Evolutionary conservation across 2,329 filamentous ascomycete species (phyloP).

Genomic region (Alternaria ventricosa): DNA sequence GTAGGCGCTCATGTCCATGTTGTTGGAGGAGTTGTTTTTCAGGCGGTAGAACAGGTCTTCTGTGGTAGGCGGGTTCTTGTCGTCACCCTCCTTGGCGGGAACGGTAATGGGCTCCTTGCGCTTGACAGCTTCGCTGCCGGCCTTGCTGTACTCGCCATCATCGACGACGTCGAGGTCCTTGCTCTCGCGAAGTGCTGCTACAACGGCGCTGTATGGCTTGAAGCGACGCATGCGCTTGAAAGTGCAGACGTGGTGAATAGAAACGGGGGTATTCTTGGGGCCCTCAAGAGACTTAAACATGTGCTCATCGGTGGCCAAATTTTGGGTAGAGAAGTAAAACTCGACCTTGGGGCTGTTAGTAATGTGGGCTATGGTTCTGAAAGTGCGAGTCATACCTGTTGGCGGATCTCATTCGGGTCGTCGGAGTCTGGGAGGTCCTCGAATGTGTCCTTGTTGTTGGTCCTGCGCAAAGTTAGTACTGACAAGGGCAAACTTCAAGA

Average conservation of each 20-base stretch:
- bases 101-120: slow-evolving; percentile 72
- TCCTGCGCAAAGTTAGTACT: slow-evolving; percentile 21
- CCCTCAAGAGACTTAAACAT: slow-evolving; percentile 81
- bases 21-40: slow-evolving; percentile 65
- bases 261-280: slow-evolving; percentile 79
- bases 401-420: slow-evolving; percentile 81
- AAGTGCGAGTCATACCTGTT: slow-evolving; percentile 66
- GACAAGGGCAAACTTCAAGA: no score
- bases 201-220: slow-evolving; percentile 82
- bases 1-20: slow-evolving; percentile 80
- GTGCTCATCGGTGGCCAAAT: slow-evolving; percentile 87
- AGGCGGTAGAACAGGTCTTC: slow-evolving; percentile 56
- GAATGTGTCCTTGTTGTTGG: slow-evolving; percentile 40
- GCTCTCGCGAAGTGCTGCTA: slow-evolving; percentile 82
- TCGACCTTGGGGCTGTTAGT: slow-evolving; percentile 70
- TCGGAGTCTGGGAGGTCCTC: slow-evolving; percentile 69
- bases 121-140: slow-evolving; percentile 56
- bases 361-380: background rate
- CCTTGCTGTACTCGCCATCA: slow-evolving; percentile 65
- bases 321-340: slow-evolving; percentile 94
- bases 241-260: slow-evolving; percentile 76
- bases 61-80: slow-evolving; percentile 25
- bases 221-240: slow-evolving; percentile 98
- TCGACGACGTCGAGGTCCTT: slow-evolving; percentile 75
- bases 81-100: slow-evolving; percentile 42